Evolutionary conservation across 2,329 filamentous ascomycete genomes (phyloP).

Genomic region (Fusarium staphyleae): DNA sequence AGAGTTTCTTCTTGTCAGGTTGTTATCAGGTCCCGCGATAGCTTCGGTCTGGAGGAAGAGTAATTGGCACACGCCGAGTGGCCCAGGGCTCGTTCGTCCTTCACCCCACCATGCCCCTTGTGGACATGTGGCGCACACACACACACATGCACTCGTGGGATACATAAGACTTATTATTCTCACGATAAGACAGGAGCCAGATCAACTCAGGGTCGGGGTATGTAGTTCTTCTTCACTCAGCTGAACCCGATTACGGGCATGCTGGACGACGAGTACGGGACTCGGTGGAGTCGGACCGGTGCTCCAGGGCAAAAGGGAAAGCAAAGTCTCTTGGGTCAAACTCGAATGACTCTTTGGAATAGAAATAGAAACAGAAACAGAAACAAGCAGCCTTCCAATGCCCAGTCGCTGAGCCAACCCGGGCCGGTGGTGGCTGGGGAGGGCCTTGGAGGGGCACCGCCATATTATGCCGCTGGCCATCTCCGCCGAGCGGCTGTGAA

Average conservation of each 20-base stretch:
- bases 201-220: too few species aligned
- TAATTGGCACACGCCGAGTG: conserved; percentile 32
- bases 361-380: too few species aligned
- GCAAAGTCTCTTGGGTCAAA: too few species aligned
- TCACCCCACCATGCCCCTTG: conserved; percentile 31
- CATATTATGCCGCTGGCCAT: conserved; percentile 36
- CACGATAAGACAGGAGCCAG: too few species aligned
- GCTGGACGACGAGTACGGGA: conserved; percentile 2
- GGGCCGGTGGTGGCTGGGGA: conserved; percentile 37
- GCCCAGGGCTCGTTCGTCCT: conserved; percentile 5
- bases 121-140: conserved; percentile 12
- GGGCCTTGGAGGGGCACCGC: conserved; percentile 19
- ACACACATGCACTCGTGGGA: conserved; percentile 7
- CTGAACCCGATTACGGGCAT: not conserved
- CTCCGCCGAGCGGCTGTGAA: conserved; percentile 35
- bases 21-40: conserved; percentile 5
- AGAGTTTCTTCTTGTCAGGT: conserved; percentile 24
- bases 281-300: conserved; percentile 23
- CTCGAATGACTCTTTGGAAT: not conserved
- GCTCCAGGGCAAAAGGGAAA: conserved; percentile 1
- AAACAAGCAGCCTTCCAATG: not conserved
- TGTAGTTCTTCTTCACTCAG: not conserved
- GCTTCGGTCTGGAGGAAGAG: conserved; percentile 28
- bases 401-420: conserved; percentile 33
- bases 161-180: too few species aligned